Percentiles rank a stretch among this genome's conserved stretches.
These are phyloP conservation scores for Rhizopogon vulgaris DNA, from an alignment of 768 basidiomycete species.

Conservation along the genomic window DNA sequence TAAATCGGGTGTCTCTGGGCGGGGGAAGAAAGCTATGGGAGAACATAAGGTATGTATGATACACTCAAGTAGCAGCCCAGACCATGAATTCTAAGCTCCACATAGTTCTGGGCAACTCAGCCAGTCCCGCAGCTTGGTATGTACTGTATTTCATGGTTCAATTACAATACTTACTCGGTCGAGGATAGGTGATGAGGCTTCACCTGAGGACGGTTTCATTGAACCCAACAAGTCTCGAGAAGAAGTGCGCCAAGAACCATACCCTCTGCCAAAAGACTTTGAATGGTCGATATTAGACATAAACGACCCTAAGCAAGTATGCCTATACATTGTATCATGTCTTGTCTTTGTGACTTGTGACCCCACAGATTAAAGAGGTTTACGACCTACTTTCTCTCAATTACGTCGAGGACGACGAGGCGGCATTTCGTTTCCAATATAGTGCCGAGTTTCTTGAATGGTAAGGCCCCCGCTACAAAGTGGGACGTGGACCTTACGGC, in stretches of 20 bases:
- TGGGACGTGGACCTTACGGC: neutral
- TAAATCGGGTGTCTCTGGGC: constrained; percentile 69
- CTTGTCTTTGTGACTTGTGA: constrained; percentile 1
- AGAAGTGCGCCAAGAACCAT: constrained; percentile 84
- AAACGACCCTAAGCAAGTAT: constrained; percentile 65
- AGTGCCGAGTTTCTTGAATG: constrained; percentile 91
- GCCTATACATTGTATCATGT: neutral
- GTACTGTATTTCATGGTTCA: constrained; percentile 1
- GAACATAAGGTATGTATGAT: constrained; percentile 71
- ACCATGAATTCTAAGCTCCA: neutral
- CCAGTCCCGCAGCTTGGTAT: constrained; percentile 88
- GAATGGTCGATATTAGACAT: constrained; percentile 87
- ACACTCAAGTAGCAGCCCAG: neutral
- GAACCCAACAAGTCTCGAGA: constrained; percentile 72
- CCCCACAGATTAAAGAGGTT: constrained; percentile 74
- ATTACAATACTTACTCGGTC: neutral
- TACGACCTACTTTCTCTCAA: constrained; percentile 87
- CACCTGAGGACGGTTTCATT: constrained; percentile 79
- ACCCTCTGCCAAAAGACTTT: constrained; percentile 86
- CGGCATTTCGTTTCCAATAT: constrained; percentile 95
- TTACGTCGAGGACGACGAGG: constrained; percentile 96
- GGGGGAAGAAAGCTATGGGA: constrained; percentile 74
- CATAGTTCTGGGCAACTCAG: constrained; percentile 94
- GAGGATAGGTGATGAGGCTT: constrained; percentile 51
- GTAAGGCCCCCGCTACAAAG: constrained; percentile 33